Evolutionary conservation across 331 rosid genomes (phyloP).

Genomic region (Prunus yedoensis): DNA sequence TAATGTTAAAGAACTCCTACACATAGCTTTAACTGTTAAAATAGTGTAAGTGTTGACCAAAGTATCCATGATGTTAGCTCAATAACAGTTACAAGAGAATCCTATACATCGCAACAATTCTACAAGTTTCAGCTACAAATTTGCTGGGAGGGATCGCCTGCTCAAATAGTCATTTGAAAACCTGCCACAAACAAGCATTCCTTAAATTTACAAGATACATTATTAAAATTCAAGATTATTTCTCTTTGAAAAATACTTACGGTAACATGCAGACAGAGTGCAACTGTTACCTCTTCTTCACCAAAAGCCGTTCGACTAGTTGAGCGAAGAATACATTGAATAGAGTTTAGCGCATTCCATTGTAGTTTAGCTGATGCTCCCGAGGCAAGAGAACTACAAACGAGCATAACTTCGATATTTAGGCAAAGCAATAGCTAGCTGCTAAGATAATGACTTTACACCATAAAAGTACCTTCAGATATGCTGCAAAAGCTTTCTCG

Average conservation of each 20-base stretch:
- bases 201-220: too few relatives aligned
- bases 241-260: background rate
- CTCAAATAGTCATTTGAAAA: background rate
- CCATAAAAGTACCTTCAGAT: constrained; percentile 58
- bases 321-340: background rate
- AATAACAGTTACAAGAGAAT: background rate
- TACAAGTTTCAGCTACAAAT: background rate
- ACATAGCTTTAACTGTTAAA: too few relatives aligned
- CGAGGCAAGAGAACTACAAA: constrained; percentile 64
- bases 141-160: background rate
- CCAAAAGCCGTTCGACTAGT: background rate
- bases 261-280: background rate
- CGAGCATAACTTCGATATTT: constrained; percentile 14
- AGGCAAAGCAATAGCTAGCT: constrained; percentile 2
- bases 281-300: background rate
- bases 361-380: constrained; percentile 27
- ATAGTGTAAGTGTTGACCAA: too few relatives aligned
- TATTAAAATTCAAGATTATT: background rate
- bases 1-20: too few relatives aligned
- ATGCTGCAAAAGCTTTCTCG: constrained; percentile 57
- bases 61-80: too few relatives aligned
- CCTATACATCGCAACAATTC: background rate
- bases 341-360: background rate
- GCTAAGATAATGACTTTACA: constrained; percentile 6
- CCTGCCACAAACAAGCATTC: background rate